Conservation (phyloP, 306 rosid genomes). For the Psophocarpus tetragonolobus region DNA sequence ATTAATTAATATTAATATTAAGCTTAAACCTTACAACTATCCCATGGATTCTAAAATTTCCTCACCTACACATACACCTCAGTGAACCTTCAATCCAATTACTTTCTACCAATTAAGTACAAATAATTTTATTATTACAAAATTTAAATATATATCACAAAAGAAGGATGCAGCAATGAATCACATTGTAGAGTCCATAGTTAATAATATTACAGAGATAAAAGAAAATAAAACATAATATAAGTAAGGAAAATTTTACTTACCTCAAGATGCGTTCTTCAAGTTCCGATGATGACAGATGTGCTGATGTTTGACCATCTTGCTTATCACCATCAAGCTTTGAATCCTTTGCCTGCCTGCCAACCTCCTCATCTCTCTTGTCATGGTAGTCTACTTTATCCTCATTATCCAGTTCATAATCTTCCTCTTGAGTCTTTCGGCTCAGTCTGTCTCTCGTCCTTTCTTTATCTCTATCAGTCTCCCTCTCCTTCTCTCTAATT, state of each 20-base stretch:
- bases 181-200: slow-evolving; percentile 11
- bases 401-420: slow-evolving; percentile 51
- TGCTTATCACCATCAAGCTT: slow-evolving; percentile 40
- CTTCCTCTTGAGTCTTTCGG: slow-evolving; percentile 53
- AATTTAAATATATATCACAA: neutral
- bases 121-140: neutral
- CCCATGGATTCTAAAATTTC: neutral
- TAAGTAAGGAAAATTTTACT: slow-evolving; percentile 30
- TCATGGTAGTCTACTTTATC: slow-evolving; percentile 49
- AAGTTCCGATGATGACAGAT: slow-evolving; percentile 51
- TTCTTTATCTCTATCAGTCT: slow-evolving; percentile 53
- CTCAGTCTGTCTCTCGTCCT: slow-evolving; percentile 57
- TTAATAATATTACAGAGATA: slow-evolving; percentile 10
- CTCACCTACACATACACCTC: slow-evolving; percentile 7
- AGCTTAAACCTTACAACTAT: neutral
- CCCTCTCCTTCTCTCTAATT: slow-evolving; percentile 50
- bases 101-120: neutral
- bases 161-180: neutral
- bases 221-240: neutral
- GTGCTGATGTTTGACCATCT: slow-evolving; percentile 41
- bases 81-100: neutral
- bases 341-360: slow-evolving; percentile 48
- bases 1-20: neutral
- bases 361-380: slow-evolving; percentile 53
- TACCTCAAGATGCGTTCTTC: slow-evolving; percentile 76